Base-by-base conservation (phyloP, 2,329 filamentous ascomycete genomes). In the Hypoxylon sp. region DNA sequence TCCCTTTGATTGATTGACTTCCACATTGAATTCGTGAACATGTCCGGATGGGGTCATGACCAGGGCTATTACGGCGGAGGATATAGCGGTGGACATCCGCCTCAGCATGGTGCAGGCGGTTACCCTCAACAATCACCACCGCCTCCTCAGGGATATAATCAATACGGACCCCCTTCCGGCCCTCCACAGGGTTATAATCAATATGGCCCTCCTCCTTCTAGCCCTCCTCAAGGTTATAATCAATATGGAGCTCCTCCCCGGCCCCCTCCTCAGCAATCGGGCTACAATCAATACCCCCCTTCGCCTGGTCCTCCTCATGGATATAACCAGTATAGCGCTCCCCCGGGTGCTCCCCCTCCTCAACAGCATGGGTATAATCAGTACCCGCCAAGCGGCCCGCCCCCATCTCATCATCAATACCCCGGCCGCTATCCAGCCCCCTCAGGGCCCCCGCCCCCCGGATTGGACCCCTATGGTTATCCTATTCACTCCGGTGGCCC, bases 381-480 rank as follows among this genome's bases (percentile, higher is more conserved):
- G 45, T 77, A 79, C 52, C 71, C 69, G 26, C 32, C 44, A 38
- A 32, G 42, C 45, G 71, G 72, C 11, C 70, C 66, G 68, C 74
- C 36, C 36, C 65, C 44, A n/a, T 51, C 60, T 28, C 52, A 62
- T n/a, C 62, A 67, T 9, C 61, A 62, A 46, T 56, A 52, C 28
- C 48, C 63, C 18, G 70, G 71, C 48, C 73, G 55, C 12, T 73
- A 75, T 38, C 67, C 72, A 6, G 68, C 71, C 2, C 74, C 75
- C 32, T 59, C 67, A 6, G 73, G 80, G 33, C 77, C 79, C 18
- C 81, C 82, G 20, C 82, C 83, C 14, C 73, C 75, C 0, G 78
- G 79, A 18, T 73, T 81, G 54, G 83, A 85, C 61, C 71, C 75
- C 9, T 84, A 85, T 70, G 83, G 84, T 49, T 84, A 84, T 70